These are phyloP conservation scores for Rhizopogon sp. DNA, from an alignment of 768 basidiomycete species.

Conservation along the genomic window DNA sequence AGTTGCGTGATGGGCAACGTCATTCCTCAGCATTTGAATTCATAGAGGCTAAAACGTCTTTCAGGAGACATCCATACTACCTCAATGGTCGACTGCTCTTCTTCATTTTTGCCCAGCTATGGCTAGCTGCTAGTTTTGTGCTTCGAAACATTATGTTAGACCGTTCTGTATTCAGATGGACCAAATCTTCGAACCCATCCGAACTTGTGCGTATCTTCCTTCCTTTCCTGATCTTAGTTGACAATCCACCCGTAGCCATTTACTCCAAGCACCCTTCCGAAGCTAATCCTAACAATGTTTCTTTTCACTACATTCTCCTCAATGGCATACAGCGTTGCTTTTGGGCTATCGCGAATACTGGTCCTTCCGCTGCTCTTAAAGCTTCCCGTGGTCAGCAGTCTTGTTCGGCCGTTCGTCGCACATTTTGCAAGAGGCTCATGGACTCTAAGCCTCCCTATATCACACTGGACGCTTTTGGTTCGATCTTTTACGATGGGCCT, in stretches of 20 bases:
- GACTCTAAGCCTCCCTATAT: slow-evolving; percentile 46
- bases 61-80: slow-evolving; percentile 70
- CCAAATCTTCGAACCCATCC: slow-evolving; percentile 9
- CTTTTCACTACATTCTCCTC: slow-evolving; percentile 37
- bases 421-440: slow-evolving; percentile 60
- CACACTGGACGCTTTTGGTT: slow-evolving; percentile 38
- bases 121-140: slow-evolving; percentile 41
- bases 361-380: slow-evolving; percentile 50
- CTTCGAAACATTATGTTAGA: slow-evolving; percentile 61
- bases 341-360: slow-evolving; percentile 41
- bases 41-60: neutral
- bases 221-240: neutral
- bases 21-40: neutral
- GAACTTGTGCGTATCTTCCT: slow-evolving; percentile 13
- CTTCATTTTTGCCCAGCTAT: slow-evolving; percentile 47
- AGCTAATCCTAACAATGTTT: slow-evolving; percentile 31
- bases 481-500: slow-evolving; percentile 48
- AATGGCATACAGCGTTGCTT: slow-evolving; percentile 34
- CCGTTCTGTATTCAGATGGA: slow-evolving; percentile 48
- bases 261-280: slow-evolving; percentile 12
- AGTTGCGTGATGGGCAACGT: slow-evolving; percentile 8
- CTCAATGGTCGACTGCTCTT: slow-evolving; percentile 67
- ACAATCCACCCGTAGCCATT: slow-evolving; percentile 12
- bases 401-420: slow-evolving; percentile 56
- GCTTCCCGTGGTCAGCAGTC: slow-evolving; percentile 44